Evolutionary conservation across 2,329 filamentous ascomycete genomes (phyloP), one percentile per base, ranked within the genome.

Genomic region (Nothomitra cinnamomea): DNA sequence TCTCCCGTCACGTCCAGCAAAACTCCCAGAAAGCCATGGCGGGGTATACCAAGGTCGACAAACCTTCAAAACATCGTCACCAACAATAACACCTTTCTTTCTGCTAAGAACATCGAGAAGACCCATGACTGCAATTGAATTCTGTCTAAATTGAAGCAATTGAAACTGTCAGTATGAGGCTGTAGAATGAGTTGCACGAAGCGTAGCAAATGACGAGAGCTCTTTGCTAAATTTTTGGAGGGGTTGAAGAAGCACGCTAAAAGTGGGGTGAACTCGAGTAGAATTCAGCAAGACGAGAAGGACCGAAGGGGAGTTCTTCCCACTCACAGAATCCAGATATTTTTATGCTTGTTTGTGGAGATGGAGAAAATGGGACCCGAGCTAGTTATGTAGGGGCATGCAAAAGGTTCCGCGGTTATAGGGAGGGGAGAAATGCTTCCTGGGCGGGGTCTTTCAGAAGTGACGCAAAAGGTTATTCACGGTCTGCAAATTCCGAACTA

Each of bases 51-150:
- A 7, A 24, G 40, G 28, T 43, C 24, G 54, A 56, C 60, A 52
- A 56, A 65, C 61, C 21, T 65, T 70, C 60, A 78, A 68, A 60
- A 82, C 78, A 68, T 83, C 79, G 61, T 82, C 79, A 62, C 80
- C 80, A 61, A 77, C 73, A 68, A 83, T 83, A 66, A 81, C 78
- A 64, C 80, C 80, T 60, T 71, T 60, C 73, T 83, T 83, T 69
- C 80, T 73, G 65, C 66, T 73, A 57, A 83, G 75, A 66, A 77
- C 69, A 61, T 78, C 76, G 59, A 64, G 60, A 57, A 57, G 66
- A 69, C 71, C 70, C 71, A 73, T 73, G 19, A 49, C 17, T 35
- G 24, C 24, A 17, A 28, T 35, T 35, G 45, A n/a, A n/a, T 49
- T 25, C 32, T 24, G 12, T 32, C 15, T 19, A 24, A 13, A 35